Percentiles rank a stretch among this genome's conserved stretches.
phyloP scores from a whole-genome alignment of 495 filamentous ascomycete species.

The Penicillium goetzii region DNA sequence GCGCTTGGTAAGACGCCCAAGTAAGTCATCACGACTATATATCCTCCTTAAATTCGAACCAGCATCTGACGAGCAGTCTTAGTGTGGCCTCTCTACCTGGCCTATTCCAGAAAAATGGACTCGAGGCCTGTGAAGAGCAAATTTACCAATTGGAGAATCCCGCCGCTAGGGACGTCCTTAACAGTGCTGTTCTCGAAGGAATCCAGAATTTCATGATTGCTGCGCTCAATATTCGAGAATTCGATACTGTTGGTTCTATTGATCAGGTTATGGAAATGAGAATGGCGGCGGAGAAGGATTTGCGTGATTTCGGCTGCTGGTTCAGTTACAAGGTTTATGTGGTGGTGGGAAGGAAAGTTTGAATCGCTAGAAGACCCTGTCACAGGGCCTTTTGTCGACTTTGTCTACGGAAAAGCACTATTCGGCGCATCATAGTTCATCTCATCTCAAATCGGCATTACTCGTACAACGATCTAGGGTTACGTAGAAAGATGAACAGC shows the following conservation, averaged over 20 bases:
- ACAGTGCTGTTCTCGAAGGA: background rate
- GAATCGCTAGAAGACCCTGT: background rate
- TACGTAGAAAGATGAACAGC: background rate
- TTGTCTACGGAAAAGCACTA: background rate
- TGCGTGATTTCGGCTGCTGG: background rate
- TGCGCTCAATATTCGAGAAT: background rate
- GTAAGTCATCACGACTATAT: no score
- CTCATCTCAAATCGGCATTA: background rate
- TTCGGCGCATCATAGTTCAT: no score
- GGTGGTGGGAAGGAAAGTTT: background rate
- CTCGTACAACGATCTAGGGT: background rate
- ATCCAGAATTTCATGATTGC: background rate
- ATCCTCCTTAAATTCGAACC: no score
- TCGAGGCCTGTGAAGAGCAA: no score
- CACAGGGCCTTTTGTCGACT: background rate
- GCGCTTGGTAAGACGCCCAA: background rate
- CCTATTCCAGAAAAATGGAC: no score
- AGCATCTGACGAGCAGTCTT: no score
- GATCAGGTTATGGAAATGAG: background rate
- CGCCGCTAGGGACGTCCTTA: no score
- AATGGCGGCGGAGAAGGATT: background rate
- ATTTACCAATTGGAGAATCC: no score
- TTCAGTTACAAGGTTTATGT: background rate
- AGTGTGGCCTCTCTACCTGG: no score
- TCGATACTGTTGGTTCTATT: background rate